These are phyloP conservation scores for Plasmodium vinckei DNA, from an alignment of 169 alveolate genomes.

Conservation along the genomic window DNA sequence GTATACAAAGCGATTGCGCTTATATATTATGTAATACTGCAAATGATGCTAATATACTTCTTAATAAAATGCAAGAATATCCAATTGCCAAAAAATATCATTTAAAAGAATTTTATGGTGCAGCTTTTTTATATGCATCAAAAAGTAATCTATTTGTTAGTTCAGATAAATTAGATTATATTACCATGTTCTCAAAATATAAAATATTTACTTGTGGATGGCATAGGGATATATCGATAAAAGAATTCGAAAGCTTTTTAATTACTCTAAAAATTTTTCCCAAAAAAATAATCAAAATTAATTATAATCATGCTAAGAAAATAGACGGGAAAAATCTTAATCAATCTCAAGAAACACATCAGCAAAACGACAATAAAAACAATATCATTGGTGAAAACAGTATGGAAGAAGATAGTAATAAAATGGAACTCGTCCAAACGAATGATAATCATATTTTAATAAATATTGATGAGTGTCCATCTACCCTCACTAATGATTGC, in stretches of 20 bases:
- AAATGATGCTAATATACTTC: constrained; percentile 80
- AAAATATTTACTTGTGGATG: constrained; percentile 87
- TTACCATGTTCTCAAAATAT: constrained; percentile 60
- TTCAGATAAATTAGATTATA: constrained; percentile 56
- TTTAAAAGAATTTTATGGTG: constrained; percentile 82
- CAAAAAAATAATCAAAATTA: constrained; percentile 77
- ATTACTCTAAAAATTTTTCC: constrained; percentile 85
- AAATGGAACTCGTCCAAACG: not conserved
- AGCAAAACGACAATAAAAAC: not conserved
- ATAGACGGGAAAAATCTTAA: not conserved
- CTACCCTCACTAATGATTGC: not conserved
- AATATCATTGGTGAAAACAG: not conserved
- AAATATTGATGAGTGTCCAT: constrained; percentile 21
- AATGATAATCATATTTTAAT: constrained; percentile 46
- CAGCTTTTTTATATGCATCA: constrained; percentile 84
- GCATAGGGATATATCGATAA: constrained; percentile 83
- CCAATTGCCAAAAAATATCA: constrained; percentile 85
- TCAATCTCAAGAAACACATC: not conserved
- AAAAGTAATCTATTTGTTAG: constrained; percentile 55
- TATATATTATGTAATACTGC: constrained; percentile 82
- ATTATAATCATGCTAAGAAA: not conserved
- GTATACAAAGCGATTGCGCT: constrained; percentile 86
- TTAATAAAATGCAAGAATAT: constrained; percentile 85
- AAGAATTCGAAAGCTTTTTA: constrained; percentile 81
- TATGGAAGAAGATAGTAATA: not conserved